A percentile compares a stretch with the other conserved stretches of the same genome.
Evolutionary conservation across 768 basidiomycete genomes (phyloP).

Genomic region (Pleurotus tuber-regium): DNA sequence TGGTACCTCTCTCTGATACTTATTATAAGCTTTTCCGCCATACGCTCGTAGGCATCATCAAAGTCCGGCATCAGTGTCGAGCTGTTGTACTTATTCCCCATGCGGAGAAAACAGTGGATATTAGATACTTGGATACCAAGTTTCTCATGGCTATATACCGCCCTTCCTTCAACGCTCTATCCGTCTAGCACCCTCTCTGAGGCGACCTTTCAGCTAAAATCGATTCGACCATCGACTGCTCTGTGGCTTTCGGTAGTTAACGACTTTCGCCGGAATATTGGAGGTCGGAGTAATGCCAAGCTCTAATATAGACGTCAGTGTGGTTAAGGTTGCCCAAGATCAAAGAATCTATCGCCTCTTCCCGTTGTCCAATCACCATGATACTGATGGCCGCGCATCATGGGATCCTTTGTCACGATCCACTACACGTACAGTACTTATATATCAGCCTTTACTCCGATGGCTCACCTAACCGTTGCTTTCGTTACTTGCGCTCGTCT

Average conservation of each 20-base stretch:
- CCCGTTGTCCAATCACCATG: background rate
- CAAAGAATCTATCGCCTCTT: background rate
- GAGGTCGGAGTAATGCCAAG: background rate
- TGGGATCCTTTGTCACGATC: slow-evolving; percentile 1
- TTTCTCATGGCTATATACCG: background rate
- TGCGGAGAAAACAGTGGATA: background rate
- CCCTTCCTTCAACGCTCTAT: no score
- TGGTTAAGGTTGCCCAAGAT: background rate
- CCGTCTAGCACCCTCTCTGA: no score
- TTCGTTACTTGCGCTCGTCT: background rate
- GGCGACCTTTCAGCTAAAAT: no score
- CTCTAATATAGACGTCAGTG: background rate
- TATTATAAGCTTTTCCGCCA: no score
- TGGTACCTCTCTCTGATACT: no score
- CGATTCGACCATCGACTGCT: no score
- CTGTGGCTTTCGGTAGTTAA: slow-evolving; percentile 3
- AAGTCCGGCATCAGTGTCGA: no score
- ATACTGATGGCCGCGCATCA: slow-evolving; percentile 8
- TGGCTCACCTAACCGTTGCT: background rate
- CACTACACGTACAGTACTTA: background rate
- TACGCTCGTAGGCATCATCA: no score
- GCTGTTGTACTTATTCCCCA: background rate
- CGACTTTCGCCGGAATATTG: slow-evolving; percentile 1
- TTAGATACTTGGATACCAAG: no score
- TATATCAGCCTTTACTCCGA: background rate